Base-by-base conservation (phyloP, 202 grass and related monocot species). In the Zizania palustris region DNA sequence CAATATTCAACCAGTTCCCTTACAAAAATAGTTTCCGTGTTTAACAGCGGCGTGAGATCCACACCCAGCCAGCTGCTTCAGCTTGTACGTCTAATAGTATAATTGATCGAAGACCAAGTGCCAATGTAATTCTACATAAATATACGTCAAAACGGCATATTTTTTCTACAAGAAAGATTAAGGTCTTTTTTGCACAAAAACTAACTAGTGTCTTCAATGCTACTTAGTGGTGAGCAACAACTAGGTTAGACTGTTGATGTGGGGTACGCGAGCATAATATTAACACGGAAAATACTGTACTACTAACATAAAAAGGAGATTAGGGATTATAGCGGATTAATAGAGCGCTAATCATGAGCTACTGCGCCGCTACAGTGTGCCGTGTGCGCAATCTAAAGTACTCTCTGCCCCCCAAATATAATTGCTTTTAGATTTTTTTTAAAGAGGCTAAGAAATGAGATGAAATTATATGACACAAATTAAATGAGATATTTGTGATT, bases 321-420 rank as follows among this genome's bases (percentile, higher is more conserved):
- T 65, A 45, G 46, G 20, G 4, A 21, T 8, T 73, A 20, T 2
- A 56, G 50, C 40, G n/a, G 67, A 15, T 84, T 78, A 73, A 41
- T 56, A 75, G 60, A 22, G 74, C 67, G 60, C 28, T 77, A 65
- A 73, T 79, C 41, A 79, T 73, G 68, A 19, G 60, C 0, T 18
- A 3, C 82, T 45, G 21, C 81, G 9, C 58, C 7, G 34, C 60
- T 55, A 14, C 63, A 3, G 3, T 54, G 39, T 3, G 75, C n/a
- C n/a, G n/a, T n/a, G n/a, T n/a, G n/a, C n/a, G n/a, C n/a, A n/a
- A n/a, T n/a, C n/a, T n/a, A n/a, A n/a, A n/a, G n/a, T n/a, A n/a
- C n/a, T n/a, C 28, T 28, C 28, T 28, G 28, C 2, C 28, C 28
- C 28, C 28, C 0, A 28, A 28, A 28, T 28, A 28, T 28, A 28